Percentiles rank a stretch among this genome's conserved stretches.
Conservation (phyloP, 257 asterid species). For the Solanum ossicruentum region DNA sequence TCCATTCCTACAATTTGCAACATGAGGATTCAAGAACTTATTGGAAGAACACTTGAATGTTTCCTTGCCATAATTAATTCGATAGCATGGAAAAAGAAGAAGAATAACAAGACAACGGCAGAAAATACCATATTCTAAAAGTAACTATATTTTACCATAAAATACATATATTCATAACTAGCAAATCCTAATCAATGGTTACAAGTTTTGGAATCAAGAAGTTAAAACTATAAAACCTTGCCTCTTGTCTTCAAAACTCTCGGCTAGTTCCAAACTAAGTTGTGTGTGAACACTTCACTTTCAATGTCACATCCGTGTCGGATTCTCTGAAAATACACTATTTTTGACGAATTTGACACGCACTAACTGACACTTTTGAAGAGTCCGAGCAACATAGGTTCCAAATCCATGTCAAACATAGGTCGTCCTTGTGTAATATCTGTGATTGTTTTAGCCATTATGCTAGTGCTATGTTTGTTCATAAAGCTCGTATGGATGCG, state of each 20-base stretch:
- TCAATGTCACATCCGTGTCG: too few species aligned
- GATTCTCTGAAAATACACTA: too few species aligned
- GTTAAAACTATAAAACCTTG: not conserved
- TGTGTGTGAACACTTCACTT: too few species aligned
- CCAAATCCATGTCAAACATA: not conserved
- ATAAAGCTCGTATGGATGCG: not conserved
- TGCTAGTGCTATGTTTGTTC: not conserved
- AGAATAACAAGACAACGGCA: not conserved
- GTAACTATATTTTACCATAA: not conserved
- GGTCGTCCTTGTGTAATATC: not conserved
- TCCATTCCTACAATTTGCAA: not conserved
- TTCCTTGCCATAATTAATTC: not conserved
- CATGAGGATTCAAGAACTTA: not conserved
- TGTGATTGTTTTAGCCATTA: not conserved
- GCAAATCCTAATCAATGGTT: not conserved
- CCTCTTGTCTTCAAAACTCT: not conserved
- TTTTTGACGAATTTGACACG: too few species aligned
- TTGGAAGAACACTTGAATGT: not conserved
- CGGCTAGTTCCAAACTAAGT: not conserved
- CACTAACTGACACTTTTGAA: too few species aligned
- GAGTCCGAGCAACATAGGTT: not conserved
- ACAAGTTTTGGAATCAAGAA: not conserved
- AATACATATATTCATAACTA: not conserved
- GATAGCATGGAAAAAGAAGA: not conserved
- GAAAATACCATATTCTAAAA: not conserved